These are phyloP conservation scores for Sporothrix brasiliensis DNA, from an alignment of 2,329 filamentous ascomycete genomes.

Conservation along the genomic window DNA sequence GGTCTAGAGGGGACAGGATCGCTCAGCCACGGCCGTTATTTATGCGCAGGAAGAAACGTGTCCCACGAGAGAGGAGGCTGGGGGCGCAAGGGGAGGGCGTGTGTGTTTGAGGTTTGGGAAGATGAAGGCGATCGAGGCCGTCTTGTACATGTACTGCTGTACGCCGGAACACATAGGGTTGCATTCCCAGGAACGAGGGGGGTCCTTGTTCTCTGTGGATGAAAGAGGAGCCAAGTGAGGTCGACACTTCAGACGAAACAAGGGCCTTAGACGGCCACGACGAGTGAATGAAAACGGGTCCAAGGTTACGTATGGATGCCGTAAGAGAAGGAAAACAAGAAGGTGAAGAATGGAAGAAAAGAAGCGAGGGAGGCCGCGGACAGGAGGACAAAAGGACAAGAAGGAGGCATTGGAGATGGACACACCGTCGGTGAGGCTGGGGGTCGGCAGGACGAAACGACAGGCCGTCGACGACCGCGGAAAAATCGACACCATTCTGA, in stretches of 20 bases:
- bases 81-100: not conserved
- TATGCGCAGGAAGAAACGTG: slow-evolving; percentile 24
- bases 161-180: slow-evolving; percentile 2
- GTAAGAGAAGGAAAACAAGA: not conserved
- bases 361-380: not conserved
- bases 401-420: slow-evolving; percentile 1
- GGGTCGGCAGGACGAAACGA: not conserved
- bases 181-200: slow-evolving; percentile 9
- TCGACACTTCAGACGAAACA: slow-evolving; percentile 24
- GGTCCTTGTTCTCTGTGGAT: not conserved
- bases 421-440: not conserved
- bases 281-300: too few relatives aligned
- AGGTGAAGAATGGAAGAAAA: not conserved
- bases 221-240: not conserved
- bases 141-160: too few relatives aligned
- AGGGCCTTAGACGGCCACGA: not conserved
- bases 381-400: not conserved
- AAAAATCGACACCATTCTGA: too few relatives aligned
- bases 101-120: slow-evolving; percentile 5
- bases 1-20: not conserved
- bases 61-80: not conserved
- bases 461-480: not conserved
- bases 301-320: not conserved
- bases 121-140: too few relatives aligned
- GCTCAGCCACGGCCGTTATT: slow-evolving; percentile 31